Evolutionary conservation across 495 filamentous ascomycete species (phyloP).

Genomic region (Penicillium salamii): DNA sequence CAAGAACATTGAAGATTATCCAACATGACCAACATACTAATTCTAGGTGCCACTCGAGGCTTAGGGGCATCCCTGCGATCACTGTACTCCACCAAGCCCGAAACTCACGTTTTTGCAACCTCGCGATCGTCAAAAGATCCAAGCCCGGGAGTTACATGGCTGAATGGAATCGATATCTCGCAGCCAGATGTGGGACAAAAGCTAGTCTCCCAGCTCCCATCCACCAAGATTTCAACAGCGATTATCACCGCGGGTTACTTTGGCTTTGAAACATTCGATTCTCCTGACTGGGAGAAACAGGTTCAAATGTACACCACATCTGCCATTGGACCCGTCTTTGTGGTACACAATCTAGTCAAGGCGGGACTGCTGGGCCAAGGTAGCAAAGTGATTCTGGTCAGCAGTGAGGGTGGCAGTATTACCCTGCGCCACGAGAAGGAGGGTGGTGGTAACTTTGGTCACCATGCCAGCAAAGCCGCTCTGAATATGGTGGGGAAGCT

Average conservation of each 20-base stretch:
- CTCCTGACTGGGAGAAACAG: slow-evolving; percentile 64
- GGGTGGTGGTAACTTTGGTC: slow-evolving; percentile 69
- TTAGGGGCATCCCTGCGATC: slow-evolving; percentile 60
- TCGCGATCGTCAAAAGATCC: slow-evolving; percentile 42
- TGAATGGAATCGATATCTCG: slow-evolving; percentile 54
- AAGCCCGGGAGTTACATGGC: slow-evolving; percentile 41
- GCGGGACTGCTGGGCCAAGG: slow-evolving; percentile 46
- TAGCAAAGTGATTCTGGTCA: slow-evolving; percentile 63
- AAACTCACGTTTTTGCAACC: slow-evolving; percentile 57
- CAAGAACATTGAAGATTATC: background rate
- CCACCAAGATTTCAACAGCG: slow-evolving; percentile 49
- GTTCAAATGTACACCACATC: slow-evolving; percentile 69
- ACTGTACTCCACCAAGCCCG: slow-evolving; percentile 50
- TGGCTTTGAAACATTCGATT: slow-evolving; percentile 57
- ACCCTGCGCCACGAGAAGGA: slow-evolving; percentile 63
- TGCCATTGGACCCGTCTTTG: slow-evolving; percentile 63
- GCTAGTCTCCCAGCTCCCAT: slow-evolving; percentile 43
- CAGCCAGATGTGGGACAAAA: slow-evolving; percentile 54
- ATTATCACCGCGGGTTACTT: slow-evolving; percentile 71
- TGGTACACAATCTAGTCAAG: slow-evolving; percentile 59
- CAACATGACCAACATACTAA: slow-evolving; percentile 47
- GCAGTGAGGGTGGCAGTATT: slow-evolving; percentile 67
- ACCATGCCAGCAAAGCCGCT: slow-evolving; percentile 70
- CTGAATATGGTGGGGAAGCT: slow-evolving; percentile 75
- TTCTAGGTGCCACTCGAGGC: slow-evolving; percentile 66